phyloP scores from a whole-genome alignment of 129 eudicot genomes.

The Heracleum sosnowskyi region DNA sequence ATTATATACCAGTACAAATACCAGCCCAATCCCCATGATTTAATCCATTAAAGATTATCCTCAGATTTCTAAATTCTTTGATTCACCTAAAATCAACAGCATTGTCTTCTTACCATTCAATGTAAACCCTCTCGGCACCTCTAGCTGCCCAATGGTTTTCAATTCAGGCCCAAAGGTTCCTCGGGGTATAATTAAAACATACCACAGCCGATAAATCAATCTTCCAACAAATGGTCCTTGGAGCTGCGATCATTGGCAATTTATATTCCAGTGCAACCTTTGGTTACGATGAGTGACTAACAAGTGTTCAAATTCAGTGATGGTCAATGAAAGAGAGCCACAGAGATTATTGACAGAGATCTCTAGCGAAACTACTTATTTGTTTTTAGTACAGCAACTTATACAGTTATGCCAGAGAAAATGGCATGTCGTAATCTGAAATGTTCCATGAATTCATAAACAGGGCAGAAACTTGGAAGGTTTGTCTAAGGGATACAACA shows the following conservation, averaged over 20 bases:
- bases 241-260: neutral
- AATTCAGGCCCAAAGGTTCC: too few relatives aligned
- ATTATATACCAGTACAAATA: neutral
- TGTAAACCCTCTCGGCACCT: too few relatives aligned
- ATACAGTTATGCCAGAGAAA: slow-evolving; percentile 30
- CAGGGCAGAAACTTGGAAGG: slow-evolving; percentile 27
- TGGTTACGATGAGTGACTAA: slow-evolving; percentile 11
- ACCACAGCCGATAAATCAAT: neutral
- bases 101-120: too few relatives aligned
- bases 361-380: slow-evolving; percentile 29
- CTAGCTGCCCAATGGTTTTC: too few relatives aligned
- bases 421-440: slow-evolving; percentile 24
- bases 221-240: neutral
- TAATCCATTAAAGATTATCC: too few relatives aligned
- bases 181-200: neutral
- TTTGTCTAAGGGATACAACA: slow-evolving; percentile 32
- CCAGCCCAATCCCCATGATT: too few relatives aligned
- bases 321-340: slow-evolving; percentile 35
- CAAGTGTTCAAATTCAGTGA: slow-evolving; percentile 26
- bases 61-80: too few relatives aligned
- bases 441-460: slow-evolving; percentile 34
- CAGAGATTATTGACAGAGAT: slow-evolving; percentile 42
- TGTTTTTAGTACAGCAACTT: slow-evolving; percentile 24
- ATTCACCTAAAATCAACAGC: too few relatives aligned
- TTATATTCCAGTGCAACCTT: too few relatives aligned